A percentile compares a stretch with the other conserved stretches of the same genome.
Conservation (phyloP, 1,139 yeast species). For the Blastobotrys buckinghamii region DNA sequence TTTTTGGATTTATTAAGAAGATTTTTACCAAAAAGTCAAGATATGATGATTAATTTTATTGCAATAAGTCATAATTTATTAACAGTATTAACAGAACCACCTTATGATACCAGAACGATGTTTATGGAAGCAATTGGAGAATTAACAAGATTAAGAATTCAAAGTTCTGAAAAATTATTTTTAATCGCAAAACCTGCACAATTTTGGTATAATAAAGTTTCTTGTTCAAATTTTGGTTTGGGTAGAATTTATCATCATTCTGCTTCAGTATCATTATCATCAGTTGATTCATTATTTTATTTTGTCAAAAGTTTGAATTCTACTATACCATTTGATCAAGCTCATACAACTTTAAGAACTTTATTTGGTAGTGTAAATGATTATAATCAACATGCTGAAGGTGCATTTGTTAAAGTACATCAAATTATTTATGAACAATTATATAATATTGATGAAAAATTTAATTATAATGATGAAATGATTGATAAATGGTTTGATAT, state of each 20-base stretch:
- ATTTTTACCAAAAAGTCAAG: constrained; percentile 23
- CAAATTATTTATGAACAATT: constrained; percentile 10
- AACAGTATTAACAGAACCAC: constrained; percentile 29
- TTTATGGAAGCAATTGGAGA: constrained; percentile 35
- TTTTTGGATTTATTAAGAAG: constrained; percentile 27
- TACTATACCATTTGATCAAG: constrained; percentile 24
- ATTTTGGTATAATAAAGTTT: constrained; percentile 31
- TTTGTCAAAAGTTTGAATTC: constrained; percentile 28
- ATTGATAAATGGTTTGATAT: not conserved
- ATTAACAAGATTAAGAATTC: constrained; percentile 29
- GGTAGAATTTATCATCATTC: constrained; percentile 32
- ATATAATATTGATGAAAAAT: not conserved
- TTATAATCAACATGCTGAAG: constrained; percentile 14
- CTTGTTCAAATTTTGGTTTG: constrained; percentile 27
- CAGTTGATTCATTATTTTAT: constrained; percentile 30
- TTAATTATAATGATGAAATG: not conserved
- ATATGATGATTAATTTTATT: constrained; percentile 25
- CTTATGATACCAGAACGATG: constrained; percentile 27
- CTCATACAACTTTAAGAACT: constrained; percentile 21
- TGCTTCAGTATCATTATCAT: constrained; percentile 24
- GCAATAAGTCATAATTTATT: constrained; percentile 26
- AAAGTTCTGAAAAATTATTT: constrained; percentile 9
- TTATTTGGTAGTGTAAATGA: constrained; percentile 20
- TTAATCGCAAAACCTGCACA: constrained; percentile 18
- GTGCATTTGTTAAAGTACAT: constrained; percentile 22